A percentile compares a stretch with the other conserved stretches of the same genome.
Conservation (phyloP, 805 yeast species). For the Cyberlindnera xishuangbannaensis region DNA sequence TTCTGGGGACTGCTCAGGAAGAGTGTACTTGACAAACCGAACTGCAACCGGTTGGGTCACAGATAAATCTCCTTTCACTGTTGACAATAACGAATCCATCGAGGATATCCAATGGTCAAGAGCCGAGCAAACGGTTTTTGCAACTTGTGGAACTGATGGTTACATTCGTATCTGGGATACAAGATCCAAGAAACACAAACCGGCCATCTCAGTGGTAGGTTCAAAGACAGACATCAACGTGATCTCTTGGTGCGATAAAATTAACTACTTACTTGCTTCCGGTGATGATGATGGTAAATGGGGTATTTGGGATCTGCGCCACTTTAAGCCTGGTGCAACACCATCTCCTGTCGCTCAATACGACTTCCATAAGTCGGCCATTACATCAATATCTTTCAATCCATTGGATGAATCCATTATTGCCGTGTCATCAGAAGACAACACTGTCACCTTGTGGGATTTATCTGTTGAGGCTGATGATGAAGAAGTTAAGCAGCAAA, state of each 20-base stretch:
- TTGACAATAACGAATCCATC: constrained; percentile 63
- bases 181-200: constrained; percentile 84
- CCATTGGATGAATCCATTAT: constrained; percentile 93
- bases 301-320: constrained; percentile 97
- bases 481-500: constrained; percentile 87
- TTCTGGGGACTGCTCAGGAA: constrained; percentile 86
- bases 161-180: constrained; percentile 94
- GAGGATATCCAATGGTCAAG: constrained; percentile 98
- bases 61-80: constrained; percentile 69
- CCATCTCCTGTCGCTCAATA: constrained; percentile 87
- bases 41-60: constrained; percentile 79
- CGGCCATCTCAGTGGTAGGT: constrained; percentile 81
- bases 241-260: constrained; percentile 88
- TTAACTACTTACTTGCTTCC: constrained; percentile 81
- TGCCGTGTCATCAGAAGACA: constrained; percentile 95
- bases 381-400: constrained; percentile 90
- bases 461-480: constrained; percentile 98
- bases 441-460: constrained; percentile 97
- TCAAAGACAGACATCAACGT: constrained; percentile 85
- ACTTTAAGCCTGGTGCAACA: constrained; percentile 51
- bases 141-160: constrained; percentile 93
- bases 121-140: constrained; percentile 87
- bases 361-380: constrained; percentile 89
- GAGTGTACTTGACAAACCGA: constrained; percentile 72
- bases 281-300: constrained; percentile 98